Evolutionary conservation across 225 moss, liverwort and hornwort species (phyloP), one percentile per base, ranked within the genome.

Genomic region (Bryoerythrophyllum caledonicum): DNA sequence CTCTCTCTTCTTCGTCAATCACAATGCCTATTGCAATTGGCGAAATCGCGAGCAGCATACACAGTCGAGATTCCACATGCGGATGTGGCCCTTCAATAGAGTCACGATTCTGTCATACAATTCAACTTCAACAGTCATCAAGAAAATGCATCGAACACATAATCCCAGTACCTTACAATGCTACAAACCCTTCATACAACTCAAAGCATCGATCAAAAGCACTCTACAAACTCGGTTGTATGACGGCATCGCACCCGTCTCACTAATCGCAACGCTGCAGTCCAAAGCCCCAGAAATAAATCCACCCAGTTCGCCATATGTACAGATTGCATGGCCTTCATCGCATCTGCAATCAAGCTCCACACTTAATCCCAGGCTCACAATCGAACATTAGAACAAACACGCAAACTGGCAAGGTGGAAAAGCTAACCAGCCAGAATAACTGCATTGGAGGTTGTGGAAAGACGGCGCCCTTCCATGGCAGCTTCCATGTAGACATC

Each of bases 1-100:
- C 91, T 71, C 88, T 91, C 79, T 99, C 97, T 89, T 99, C 97
- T 60, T 95, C 97, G 65, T 89, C 90, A 84, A 99, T 86, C 63
- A 95, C 83, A 70, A 92, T 83, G 75, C 86, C 80, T 78, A 79
- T 87, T 63, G 97, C 95, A 66, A 99, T 87, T 16, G 97, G 97
- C 63, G 94, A 80, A 65, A 95, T 84, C 57, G 94, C 85, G 66
- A 99, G 88, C 61, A 99, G 87, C 91, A 99, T 91, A 83, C 94
- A 99, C 82, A 99, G 74, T 73, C 97, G 97, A 60, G 95, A 95
- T 75, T 99, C 97, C 54, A 90, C 82, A 46, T 82, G 95, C 43
- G 97, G 91, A 72, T 82, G 87, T 27, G 97, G 95, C 35, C 97
- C 94, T 80, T 99, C 93, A 60, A 88, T 81, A 75, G 86, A 82